Percentiles rank a stretch among this genome's conserved stretches.
Evolutionary conservation across 2,329 filamentous ascomycete genomes (phyloP).

Genomic region (Venturiaceae sp.): DNA sequence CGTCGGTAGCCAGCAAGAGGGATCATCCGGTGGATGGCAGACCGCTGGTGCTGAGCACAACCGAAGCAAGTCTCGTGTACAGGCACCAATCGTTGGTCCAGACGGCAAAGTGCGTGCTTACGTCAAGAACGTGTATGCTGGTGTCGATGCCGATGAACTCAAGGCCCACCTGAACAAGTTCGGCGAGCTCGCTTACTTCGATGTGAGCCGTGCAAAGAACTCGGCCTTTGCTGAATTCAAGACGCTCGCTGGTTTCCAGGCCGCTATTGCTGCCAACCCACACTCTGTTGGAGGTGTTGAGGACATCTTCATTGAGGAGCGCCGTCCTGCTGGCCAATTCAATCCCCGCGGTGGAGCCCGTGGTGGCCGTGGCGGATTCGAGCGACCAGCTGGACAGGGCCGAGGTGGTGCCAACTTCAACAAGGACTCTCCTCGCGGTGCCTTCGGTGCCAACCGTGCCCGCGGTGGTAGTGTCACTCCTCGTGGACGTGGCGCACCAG

Average conservation of each 20-base stretch:
- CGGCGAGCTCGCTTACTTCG: constrained; percentile 53
- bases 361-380: constrained; percentile 43
- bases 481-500: constrained; percentile 15
- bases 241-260: constrained; percentile 68
- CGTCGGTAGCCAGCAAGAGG: constrained; percentile 37
- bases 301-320: constrained; percentile 78
- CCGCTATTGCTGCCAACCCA: constrained; percentile 75
- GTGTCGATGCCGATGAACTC: constrained; percentile 67
- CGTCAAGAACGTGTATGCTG: constrained; percentile 91
- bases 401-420: constrained; percentile 56
- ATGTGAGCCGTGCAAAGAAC: constrained; percentile 68
- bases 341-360: constrained; percentile 28
- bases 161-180: constrained; percentile 61
- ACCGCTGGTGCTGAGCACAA: constrained; percentile 68
- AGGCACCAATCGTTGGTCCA: constrained; percentile 62
- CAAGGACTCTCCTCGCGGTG: constrained; percentile 49
- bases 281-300: constrained; percentile 71
- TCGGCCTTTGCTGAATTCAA: constrained; percentile 95
- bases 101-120: constrained; percentile 52
- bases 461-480: constrained; percentile 40
- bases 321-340: constrained; percentile 49
- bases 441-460: constrained; percentile 59
- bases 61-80: constrained; percentile 71
- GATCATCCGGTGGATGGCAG: constrained; percentile 68
- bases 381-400: constrained; percentile 50